Evolutionary conservation across 1,284 basidiomycete genomes (phyloP).

Genomic region (Moesziomyces aphidis): DNA sequence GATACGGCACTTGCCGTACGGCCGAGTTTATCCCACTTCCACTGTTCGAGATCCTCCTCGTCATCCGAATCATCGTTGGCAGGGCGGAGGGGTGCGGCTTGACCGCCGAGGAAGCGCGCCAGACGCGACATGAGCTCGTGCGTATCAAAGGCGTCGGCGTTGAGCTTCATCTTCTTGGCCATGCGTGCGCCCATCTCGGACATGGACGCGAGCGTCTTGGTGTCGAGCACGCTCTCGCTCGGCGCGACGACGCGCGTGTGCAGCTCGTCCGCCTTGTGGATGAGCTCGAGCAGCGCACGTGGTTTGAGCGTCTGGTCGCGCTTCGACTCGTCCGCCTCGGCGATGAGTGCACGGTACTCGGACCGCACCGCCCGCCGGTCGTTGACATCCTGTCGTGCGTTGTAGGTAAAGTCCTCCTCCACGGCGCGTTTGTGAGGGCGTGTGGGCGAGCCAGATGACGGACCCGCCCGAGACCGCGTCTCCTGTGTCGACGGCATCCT

Average conservation of each 20-base stretch:
- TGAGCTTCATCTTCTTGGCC: slow-evolving; percentile 61
- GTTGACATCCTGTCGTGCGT: slow-evolving; percentile 38
- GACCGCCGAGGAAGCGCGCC: slow-evolving; percentile 52
- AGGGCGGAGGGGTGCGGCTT: slow-evolving; percentile 16
- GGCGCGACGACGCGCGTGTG: slow-evolving; percentile 35
- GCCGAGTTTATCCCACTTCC: slow-evolving; percentile 62
- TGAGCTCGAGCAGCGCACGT: slow-evolving; percentile 19
- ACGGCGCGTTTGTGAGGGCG: slow-evolving; percentile 18
- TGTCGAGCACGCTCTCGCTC: slow-evolving; percentile 53
- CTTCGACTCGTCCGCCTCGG: slow-evolving; percentile 41
- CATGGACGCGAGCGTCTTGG: slow-evolving; percentile 53
- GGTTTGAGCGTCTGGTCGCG: slow-evolving; percentile 34
- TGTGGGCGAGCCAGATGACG: slow-evolving; percentile 6
- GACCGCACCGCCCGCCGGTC: slow-evolving; percentile 53
- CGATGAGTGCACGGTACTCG: slow-evolving; percentile 55
- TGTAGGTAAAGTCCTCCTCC: slow-evolving; percentile 35
- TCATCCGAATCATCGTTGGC: slow-evolving; percentile 21
- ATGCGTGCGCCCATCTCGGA: slow-evolving; percentile 61
- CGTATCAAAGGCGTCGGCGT: slow-evolving; percentile 59
- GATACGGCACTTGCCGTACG: slow-evolving; percentile 38
- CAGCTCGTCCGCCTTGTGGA: slow-evolving; percentile 20
- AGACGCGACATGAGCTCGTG: slow-evolving; percentile 57
- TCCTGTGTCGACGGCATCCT: slow-evolving; percentile 14
- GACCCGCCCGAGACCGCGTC: slow-evolving; percentile 19
- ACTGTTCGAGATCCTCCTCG: slow-evolving; percentile 25